A percentile compares a stretch with the other conserved stretches of the same genome.
Evolutionary conservation across 176 grass and related monocot genomes (phyloP).

Genomic region (Sorghum bicolor): Sorghum_bicolor_NCBIv3 NC_012871.2:67891501-67892000

Average conservation of each 20-base stretch:
- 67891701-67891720: background rate
- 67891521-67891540: too few species aligned
- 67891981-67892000: too few species aligned
- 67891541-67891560: background rate
- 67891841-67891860: background rate
- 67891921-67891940: too few species aligned
- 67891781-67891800: background rate
- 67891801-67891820: background rate
- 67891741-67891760: constrained; percentile 10
- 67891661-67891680: constrained; percentile 36
- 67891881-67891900: background rate
- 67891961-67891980: too few species aligned
- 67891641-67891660: background rate
- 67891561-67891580: background rate
- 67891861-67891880: background rate
- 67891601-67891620: background rate
- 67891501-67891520: background rate
- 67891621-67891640: constrained; percentile 29
- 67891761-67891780: background rate
- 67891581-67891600: constrained; percentile 12
- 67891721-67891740: background rate
- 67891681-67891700: background rate
- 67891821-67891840: background rate
- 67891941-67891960: too few species aligned
- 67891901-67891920: background rate